A percentile compares a stretch with the other conserved stretches of the same genome.
Evolutionary conservation across 495 filamentous ascomycete genomes (phyloP).

Genomic region (Penicillium pulvis): DNA sequence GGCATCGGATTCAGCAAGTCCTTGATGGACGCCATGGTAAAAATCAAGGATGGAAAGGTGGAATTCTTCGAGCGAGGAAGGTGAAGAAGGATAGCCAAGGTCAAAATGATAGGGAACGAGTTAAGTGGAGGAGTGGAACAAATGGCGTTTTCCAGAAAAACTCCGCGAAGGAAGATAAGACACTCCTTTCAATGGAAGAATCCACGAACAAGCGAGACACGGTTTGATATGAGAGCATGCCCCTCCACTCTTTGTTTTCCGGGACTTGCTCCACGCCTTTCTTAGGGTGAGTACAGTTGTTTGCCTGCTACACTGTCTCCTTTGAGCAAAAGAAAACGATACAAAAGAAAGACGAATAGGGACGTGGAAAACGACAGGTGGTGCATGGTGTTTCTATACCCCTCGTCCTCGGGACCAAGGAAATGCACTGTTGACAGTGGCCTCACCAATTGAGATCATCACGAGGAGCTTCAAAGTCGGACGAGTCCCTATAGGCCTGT

Average conservation of each 20-base stretch:
- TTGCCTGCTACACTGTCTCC: constrained; percentile 1
- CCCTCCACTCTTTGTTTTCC: constrained; percentile 13
- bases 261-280: constrained; percentile 8
- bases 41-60: neutral
- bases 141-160: constrained; percentile 27
- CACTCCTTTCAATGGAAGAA: constrained; percentile 9
- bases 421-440: neutral
- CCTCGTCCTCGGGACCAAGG: neutral
- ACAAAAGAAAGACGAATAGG: neutral
- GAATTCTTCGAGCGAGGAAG: constrained; percentile 22
- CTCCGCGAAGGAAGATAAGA: constrained; percentile 5
- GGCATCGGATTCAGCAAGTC: constrained; percentile 36
- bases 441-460: constrained; percentile 12
- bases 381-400: neutral
- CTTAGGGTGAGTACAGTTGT: constrained; percentile 18
- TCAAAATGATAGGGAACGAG: constrained; percentile 6
- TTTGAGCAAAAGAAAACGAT: neutral
- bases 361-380: neutral
- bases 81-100: constrained; percentile 9
- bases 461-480: constrained; percentile 23
- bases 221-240: constrained; percentile 15
- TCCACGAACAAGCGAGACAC: constrained; percentile 23
- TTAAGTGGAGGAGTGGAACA: constrained; percentile 17
- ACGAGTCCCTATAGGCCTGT: constrained; percentile 23
- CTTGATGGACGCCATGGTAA: constrained; percentile 34